Evolutionary conservation across 371 early-diverging fungal species (phyloP), one percentile per base, ranked within the genome.

Genomic region (Mucor lusitanicus): DNA sequence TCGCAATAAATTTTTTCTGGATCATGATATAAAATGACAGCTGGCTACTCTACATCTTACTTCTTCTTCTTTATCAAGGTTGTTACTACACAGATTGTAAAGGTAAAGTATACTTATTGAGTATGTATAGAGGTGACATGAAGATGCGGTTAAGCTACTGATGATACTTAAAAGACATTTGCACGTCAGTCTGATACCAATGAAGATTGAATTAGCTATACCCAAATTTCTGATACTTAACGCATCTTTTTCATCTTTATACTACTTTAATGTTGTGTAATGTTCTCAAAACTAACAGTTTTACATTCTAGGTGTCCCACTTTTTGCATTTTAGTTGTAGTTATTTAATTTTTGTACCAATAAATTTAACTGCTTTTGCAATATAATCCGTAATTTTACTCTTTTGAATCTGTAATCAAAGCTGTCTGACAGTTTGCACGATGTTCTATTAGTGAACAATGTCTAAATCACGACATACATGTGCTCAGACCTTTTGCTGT

Each of bases 141-240:
- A 53, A 33, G 48, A 37, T 37, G 53, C 32, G 55, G 53, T 37
- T 39, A 50, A 66, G 66, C 66, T 53, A 44, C 40, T 59, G 69
- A 69, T 69, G 69, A 69, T 58, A 50, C 61, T 32, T 30, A 37
- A n/a, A 63, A 58, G 69, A 69, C 64, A 64, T 69, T 69, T 69
- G 69, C 69, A 69, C 69, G 69, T 69, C 69, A 69, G 69, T 69
- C 69, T 69, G 69, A 69, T 55, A n/a, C 40, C n/a, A 50, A 54
- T 64, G 64, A 59, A 69, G 64, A 58, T 19, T 37, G 54, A 69
- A 42, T 37, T 39, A 59, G 69, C 69, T 69, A 69, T 63, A 64
- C 59, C 64, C 60, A 63, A 68, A 63, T 68, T 63, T 37, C 64
- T 63, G 68, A 67, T 30, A 40, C 33, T 53, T 59, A 50, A 58